Percentiles rank a stretch among this genome's conserved stretches.
These are phyloP conservation scores for Aspergillus haitiensis DNA, from an alignment of 495 filamentous ascomycete genomes.

Conservation along the genomic window DNA sequence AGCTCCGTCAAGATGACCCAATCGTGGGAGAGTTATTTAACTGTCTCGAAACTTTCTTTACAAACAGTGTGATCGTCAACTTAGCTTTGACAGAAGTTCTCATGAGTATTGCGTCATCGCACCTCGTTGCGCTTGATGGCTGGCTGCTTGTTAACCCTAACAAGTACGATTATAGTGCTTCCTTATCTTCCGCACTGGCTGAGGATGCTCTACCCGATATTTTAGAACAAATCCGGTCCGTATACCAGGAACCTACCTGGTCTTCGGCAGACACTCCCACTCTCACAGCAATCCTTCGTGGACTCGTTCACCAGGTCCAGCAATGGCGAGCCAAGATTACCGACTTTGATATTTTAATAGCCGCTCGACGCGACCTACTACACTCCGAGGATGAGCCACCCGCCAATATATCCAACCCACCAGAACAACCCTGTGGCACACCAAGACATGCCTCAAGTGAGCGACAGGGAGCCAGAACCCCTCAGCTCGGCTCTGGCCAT, in stretches of 20 bases:
- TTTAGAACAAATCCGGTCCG: constrained; percentile 30
- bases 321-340: constrained; percentile 67
- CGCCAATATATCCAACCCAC: not conserved
- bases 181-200: not conserved
- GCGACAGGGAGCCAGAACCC: constrained; percentile 24
- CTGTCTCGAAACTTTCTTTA: constrained; percentile 75
- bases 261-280: constrained; percentile 37
- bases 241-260: constrained; percentile 44
- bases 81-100: constrained; percentile 80
- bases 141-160: constrained; percentile 81
- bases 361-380: constrained; percentile 60
- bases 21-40: constrained; percentile 69
- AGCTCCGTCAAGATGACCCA: constrained; percentile 68
- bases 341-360: constrained; percentile 73
- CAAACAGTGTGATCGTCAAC: constrained; percentile 88
- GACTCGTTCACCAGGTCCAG: constrained; percentile 63
- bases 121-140: constrained; percentile 76
- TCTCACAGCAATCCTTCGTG: constrained; percentile 42
- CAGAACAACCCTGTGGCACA: constrained; percentile 26
- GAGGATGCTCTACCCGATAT: constrained; percentile 14
- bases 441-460: constrained; percentile 24
- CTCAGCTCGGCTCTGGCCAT: constrained; percentile 16
- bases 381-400: constrained; percentile 36
- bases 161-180: constrained; percentile 31
- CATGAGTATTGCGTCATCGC: constrained; percentile 78